Conservation (phyloP, 73 alveolate species). For the Tetrahymena malaccensis region DNA sequence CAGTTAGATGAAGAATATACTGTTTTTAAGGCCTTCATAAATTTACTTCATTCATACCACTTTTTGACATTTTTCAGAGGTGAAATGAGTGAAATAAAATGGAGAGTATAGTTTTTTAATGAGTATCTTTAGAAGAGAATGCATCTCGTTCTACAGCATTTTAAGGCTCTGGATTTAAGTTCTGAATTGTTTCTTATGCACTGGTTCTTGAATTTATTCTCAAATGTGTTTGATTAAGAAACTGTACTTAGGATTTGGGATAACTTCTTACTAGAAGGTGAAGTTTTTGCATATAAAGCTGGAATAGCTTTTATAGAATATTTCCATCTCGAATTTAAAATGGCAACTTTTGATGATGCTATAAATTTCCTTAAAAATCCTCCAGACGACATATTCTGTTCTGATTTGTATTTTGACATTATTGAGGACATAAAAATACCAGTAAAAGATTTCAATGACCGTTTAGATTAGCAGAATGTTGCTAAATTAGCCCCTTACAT, state of each 20-base stretch:
- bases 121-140: conserved; percentile 46
- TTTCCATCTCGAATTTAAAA: conserved; percentile 9
- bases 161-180: conserved; percentile 63
- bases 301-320: conserved; percentile 17
- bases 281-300: conserved; percentile 42
- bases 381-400: background rate
- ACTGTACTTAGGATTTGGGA: conserved; percentile 78
- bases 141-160: conserved; percentile 63
- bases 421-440: background rate
- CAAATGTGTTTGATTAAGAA: conserved; percentile 53
- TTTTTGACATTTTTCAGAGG: conserved; percentile 63
- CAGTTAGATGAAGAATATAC: conserved; percentile 62
- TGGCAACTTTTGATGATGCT: background rate
- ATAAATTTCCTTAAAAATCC: background rate
- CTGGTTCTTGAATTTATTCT: conserved; percentile 68
- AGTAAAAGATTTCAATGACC: background rate
- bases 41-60: conserved; percentile 65
- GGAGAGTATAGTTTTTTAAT: conserved; percentile 62
- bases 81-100: conserved; percentile 61
- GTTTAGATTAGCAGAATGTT: background rate
- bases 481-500: background rate
- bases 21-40: conserved; percentile 60
- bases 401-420: background rate
- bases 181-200: conserved; percentile 66
- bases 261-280: conserved; percentile 83